phyloP scores from a whole-genome alignment of 2,329 filamentous ascomycete species.

The Aspergillus sp. region DNA sequence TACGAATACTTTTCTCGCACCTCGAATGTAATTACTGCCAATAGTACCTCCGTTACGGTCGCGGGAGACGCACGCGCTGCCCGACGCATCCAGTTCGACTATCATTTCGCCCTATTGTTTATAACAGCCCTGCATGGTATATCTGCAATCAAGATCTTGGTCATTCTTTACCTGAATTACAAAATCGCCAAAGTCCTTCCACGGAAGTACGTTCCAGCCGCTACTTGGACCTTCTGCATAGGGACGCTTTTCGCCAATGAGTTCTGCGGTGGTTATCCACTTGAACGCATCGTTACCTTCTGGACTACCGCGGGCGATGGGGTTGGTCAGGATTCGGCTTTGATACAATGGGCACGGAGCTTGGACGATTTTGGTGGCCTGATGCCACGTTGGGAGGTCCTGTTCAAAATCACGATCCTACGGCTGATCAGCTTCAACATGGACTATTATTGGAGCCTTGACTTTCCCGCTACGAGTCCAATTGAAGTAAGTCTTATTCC shows the following conservation, averaged over 20 bases:
- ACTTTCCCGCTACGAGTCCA: conserved; percentile 62
- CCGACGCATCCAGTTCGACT: conserved; percentile 78
- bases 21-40: conserved; percentile 30
- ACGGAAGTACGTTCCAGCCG: conserved; percentile 66
- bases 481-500: conserved; percentile 69
- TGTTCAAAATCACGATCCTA: conserved; percentile 94
- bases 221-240: conserved; percentile 90
- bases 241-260: conserved; percentile 87
- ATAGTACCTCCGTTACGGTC: conserved; percentile 21
- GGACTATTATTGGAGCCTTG: conserved; percentile 90
- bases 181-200: conserved; percentile 72
- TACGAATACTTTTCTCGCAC: conserved; percentile 62
- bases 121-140: conserved; percentile 78
- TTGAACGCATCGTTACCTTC: conserved; percentile 62
- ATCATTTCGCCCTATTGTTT: conserved; percentile 76
- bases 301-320: conserved; percentile 32
- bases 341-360: conserved; percentile 65
- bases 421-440: conserved; percentile 95
- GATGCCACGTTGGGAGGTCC: conserved; percentile 90
- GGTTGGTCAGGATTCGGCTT: conserved; percentile 40
- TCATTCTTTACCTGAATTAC: conserved; percentile 81
- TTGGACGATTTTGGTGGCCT: conserved; percentile 80
- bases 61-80: conserved; percentile 59
- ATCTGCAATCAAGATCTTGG: conserved; percentile 77
- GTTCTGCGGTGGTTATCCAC: conserved; percentile 72